Evolutionary conservation across 2,329 filamentous ascomycete genomes (phyloP).

Genomic region (Eutypa lata): DNA sequence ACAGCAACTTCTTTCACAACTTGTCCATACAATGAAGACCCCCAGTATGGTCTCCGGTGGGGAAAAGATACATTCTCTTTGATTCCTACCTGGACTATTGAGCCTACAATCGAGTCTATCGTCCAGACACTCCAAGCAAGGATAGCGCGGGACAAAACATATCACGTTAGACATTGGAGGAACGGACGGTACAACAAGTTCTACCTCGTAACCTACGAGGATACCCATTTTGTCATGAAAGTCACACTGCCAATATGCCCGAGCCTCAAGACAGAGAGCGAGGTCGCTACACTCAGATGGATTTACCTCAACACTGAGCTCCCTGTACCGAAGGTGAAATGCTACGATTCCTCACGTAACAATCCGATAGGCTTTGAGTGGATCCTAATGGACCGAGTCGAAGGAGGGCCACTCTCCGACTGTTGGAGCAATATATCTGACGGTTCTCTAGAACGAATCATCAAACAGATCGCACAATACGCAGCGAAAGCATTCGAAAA

Average conservation of each 20-base stretch:
- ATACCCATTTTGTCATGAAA: slow-evolving; percentile 30
- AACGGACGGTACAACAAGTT: slow-evolving; percentile 20
- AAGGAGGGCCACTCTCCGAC: slow-evolving; percentile 22
- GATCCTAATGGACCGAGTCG: slow-evolving; percentile 25
- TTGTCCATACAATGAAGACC: neutral
- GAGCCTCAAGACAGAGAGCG: slow-evolving; percentile 23
- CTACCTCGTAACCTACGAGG: slow-evolving; percentile 17
- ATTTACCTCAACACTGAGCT: slow-evolving; percentile 18
- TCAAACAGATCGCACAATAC: slow-evolving; percentile 25
- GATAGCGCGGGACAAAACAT: slow-evolving; percentile 10
- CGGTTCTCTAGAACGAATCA: slow-evolving; percentile 24
- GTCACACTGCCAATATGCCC: slow-evolving; percentile 23
- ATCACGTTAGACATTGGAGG: slow-evolving; percentile 14
- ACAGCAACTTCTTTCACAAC: no score
- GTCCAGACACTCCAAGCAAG: slow-evolving; percentile 14
- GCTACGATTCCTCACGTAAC: slow-evolving; percentile 16
- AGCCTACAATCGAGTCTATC: slow-evolving; percentile 19
- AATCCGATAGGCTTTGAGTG: slow-evolving; percentile 29
- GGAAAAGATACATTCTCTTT: neutral
- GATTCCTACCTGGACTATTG: slow-evolving; percentile 13
- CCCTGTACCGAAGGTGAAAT: slow-evolving; percentile 21
- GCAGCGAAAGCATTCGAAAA: slow-evolving; percentile 12
- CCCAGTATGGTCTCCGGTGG: neutral
- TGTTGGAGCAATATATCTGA: slow-evolving; percentile 20
- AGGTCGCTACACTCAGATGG: slow-evolving; percentile 29